Base-by-base conservation (phyloP, 805 yeast species). In the Candida quercuum region DNA sequence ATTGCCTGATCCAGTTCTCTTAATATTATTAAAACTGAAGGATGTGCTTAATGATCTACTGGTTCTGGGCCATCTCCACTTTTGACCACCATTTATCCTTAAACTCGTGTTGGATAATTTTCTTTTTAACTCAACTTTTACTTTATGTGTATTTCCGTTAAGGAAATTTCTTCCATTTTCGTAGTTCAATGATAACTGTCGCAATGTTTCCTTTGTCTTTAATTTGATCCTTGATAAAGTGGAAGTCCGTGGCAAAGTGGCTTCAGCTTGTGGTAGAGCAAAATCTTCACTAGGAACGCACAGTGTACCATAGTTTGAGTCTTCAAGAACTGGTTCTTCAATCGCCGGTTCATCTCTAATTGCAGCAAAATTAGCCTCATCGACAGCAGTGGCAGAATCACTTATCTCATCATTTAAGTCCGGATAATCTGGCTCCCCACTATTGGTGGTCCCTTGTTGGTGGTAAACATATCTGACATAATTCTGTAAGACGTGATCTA, bases 401-500 rank as follows among this genome's bases (percentile, higher is more conserved):
- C 19, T 5, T 5, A 12, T 24, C 9, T 17, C 32, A 29, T 10
- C 6, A 7, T 31, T 12, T 8, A 5, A 5, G 19, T n/a, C 9
- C 12, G 9, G 7, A 18, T 14, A 28, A 2, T n/a, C 21, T 18
- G 5, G 7, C 22, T 18, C 17, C 1, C 23, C 28, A 22, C 4
- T 21, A 2, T 32, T 21, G 18, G 14, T 28, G 10, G n/a, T n/a
- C 3, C 11, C 16, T 7, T 23, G 15, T n/a, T 32, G 19, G 30
- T 23, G 25, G 24, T 36, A 33, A 11, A 41, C 28, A 15, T 44
- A 42, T 15, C 29, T 35, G n/a, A 44, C 37, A 32, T 42, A 44
- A 18, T 37, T 37, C 7, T 41, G 40, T 22, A 41, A 39, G 2
- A 44, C 32, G 4, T 41, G 38, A 35, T 44, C 48, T 28, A 5